phyloP scores from a whole-genome alignment of 495 filamentous ascomycete genomes.

The Hypoxylon lenormandii region DNA sequence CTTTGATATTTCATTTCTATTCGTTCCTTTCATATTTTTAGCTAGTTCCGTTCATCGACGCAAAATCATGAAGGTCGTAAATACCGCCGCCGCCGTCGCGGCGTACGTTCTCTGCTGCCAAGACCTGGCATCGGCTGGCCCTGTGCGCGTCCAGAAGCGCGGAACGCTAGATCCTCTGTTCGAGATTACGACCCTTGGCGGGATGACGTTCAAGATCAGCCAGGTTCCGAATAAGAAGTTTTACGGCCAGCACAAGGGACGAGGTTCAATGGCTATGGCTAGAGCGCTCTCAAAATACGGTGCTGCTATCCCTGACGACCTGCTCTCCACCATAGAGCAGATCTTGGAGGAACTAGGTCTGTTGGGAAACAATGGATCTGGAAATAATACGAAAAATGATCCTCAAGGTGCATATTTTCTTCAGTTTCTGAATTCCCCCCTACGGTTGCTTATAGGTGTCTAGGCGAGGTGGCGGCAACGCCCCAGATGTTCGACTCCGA shows the following conservation, averaged over 20 bases:
- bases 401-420: conserved; percentile 38
- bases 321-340: conserved; percentile 47
- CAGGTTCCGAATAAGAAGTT: conserved; percentile 59
- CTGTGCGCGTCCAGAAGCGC: conserved; percentile 43
- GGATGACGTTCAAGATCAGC: conserved; percentile 55
- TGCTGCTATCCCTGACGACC: conserved; percentile 48
- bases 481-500: conserved; percentile 70
- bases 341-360: conserved; percentile 53
- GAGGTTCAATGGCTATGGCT: conserved; percentile 58
- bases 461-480: conserved; percentile 56
- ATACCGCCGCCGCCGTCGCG: conserved; percentile 38
- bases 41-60: not conserved
- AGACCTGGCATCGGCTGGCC: conserved; percentile 32
- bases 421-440: not conserved
- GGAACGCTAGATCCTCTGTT: conserved; percentile 29
- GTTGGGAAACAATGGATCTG: conserved; percentile 31
- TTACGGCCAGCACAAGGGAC: conserved; percentile 45
- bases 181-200: conserved; percentile 53
- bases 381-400: conserved; percentile 17
- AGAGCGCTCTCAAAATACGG: conserved; percentile 59
- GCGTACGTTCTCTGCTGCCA: conserved; percentile 34
- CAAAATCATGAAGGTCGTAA: conserved; percentile 29
- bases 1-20: conserved; percentile 9
- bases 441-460: conserved; percentile 14
- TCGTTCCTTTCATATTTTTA: conserved; percentile 16